A percentile compares a stretch with the other conserved stretches of the same genome.
Evolutionary conservation across 225 moss, liverwort and hornwort genomes (phyloP).

Genomic region (Lunularia cruciata): DNA sequence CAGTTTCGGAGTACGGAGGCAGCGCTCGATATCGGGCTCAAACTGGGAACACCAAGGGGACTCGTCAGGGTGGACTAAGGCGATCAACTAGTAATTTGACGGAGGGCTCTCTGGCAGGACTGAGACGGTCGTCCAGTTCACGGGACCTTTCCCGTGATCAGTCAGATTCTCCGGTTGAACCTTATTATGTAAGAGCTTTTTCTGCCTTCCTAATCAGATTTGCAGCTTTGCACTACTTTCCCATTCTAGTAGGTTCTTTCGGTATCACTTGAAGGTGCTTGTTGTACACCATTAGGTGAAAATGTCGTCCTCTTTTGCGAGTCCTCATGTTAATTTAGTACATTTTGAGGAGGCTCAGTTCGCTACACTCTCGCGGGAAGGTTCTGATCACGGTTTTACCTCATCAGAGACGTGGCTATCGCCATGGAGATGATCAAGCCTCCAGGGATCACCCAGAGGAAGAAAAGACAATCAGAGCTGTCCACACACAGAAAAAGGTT

Average conservation of each 20-base stretch:
- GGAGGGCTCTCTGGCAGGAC: conserved; percentile 11
- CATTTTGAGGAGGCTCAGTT: no score
- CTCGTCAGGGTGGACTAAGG: conserved; percentile 24
- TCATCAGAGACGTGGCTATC: conserved; percentile 16
- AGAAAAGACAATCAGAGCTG: conserved; percentile 51
- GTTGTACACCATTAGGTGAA: no score
- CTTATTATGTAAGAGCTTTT: conserved; percentile 34
- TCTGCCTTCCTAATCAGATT: no score
- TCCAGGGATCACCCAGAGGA: conserved; percentile 41
- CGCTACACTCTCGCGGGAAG: no score
- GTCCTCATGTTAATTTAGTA: no score
- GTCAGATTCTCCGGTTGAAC: conserved; percentile 24
- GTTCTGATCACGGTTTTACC: no score
- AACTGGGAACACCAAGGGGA: conserved; percentile 20
- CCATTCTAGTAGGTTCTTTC: no score
- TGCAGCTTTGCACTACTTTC: no score
- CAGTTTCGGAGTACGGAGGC: conserved; percentile 23
- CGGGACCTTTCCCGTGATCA: conserved; percentile 22
- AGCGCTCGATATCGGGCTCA: conserved; percentile 3
- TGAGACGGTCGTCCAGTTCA: conserved; percentile 21
- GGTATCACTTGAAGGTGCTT: no score
- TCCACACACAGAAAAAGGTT: conserved; percentile 48
- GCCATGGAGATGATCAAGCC: conserved; percentile 23
- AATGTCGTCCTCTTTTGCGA: no score
- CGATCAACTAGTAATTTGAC: conserved; percentile 26